These are phyloP conservation scores for Mycosphaerella arachidis DNA, from an alignment of 2,329 filamentous ascomycete species.

Conservation along the genomic window DNA sequence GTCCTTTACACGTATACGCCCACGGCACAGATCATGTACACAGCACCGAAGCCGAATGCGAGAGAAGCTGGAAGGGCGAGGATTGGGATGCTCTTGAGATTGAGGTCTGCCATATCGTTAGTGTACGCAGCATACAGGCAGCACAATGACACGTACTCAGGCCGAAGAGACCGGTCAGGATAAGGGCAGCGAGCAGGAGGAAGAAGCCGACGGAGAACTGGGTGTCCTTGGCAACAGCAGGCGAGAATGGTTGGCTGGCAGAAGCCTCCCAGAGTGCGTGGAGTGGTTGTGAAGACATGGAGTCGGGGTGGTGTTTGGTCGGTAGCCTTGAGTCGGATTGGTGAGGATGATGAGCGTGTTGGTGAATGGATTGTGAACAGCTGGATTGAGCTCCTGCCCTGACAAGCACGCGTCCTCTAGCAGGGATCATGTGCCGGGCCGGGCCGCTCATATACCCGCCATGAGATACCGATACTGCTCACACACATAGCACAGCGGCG, in stretches of 20 bases:
- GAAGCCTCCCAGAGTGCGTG: constrained; percentile 90
- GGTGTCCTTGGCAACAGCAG: constrained; percentile 71
- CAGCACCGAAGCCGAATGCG: constrained; percentile 84
- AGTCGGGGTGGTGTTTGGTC: constrained; percentile 1
- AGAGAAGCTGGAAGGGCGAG: constrained; percentile 83
- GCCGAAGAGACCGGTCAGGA: constrained; percentile 74
- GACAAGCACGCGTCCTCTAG: neutral
- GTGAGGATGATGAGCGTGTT: neutral
- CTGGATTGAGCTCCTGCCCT: constrained; percentile 1
- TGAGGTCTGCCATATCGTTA: constrained; percentile 62
- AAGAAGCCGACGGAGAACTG: constrained; percentile 79
- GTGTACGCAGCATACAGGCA: constrained; percentile 14
- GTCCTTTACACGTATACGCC: constrained; percentile 84
- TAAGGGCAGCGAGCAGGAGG: constrained; percentile 65
- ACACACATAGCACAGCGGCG: neutral
- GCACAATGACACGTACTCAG: constrained; percentile 60
- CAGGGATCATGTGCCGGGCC: neutral
- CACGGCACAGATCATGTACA: constrained; percentile 98
- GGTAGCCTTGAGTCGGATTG: neutral
- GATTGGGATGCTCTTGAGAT: constrained; percentile 67
- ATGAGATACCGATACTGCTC: neutral
- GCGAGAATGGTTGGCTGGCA: constrained; percentile 77
- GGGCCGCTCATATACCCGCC: neutral
- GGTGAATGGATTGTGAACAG: neutral
- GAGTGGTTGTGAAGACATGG: constrained; percentile 72